Evolutionary conservation across 116 monocot species (phyloP).

Genomic region (Posidonia oceanica): DNA sequence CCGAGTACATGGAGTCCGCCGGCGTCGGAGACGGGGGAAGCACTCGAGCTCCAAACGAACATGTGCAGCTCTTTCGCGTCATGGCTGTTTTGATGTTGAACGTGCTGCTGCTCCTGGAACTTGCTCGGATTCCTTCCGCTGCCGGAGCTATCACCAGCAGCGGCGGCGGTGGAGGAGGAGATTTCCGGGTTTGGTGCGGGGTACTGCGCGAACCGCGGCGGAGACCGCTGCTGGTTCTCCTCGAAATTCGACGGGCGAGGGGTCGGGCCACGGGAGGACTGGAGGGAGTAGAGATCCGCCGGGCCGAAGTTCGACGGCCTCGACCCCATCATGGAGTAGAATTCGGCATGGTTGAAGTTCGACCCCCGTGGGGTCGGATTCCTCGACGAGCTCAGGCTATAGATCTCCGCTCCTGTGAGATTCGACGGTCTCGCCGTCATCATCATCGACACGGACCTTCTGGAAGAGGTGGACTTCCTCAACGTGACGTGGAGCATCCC

Average conservation of each 20-base stretch:
- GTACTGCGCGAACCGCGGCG: not conserved
- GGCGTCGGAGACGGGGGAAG: conserved; percentile 49
- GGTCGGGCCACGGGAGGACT: conserved; percentile 49
- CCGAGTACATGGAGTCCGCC: not conserved
- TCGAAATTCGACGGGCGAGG: conserved; percentile 62
- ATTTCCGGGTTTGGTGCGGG: conserved; percentile 43
- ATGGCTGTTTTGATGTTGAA: conserved; percentile 5
- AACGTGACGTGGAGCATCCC: conserved; percentile 77
- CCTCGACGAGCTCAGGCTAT: conserved; percentile 55
- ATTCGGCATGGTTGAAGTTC: conserved; percentile 66
- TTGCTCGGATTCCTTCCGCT: conserved; percentile 10
- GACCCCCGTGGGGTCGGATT: conserved; percentile 76
- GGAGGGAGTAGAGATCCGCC: conserved; percentile 51
- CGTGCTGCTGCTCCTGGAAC: conserved; percentile 2
- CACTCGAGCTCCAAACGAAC: conserved; percentile 39
- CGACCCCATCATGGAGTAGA: conserved; percentile 47
- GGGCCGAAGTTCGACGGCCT: conserved; percentile 55
- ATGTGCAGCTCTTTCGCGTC: conserved; percentile 28
- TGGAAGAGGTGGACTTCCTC: conserved; percentile 53
- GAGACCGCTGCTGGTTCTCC: conserved; percentile 19
- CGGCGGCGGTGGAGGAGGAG: not conserved
- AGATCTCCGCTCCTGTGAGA: conserved; percentile 81
- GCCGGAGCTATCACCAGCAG: not conserved
- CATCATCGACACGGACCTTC: conserved; percentile 43
- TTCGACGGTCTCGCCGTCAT: conserved; percentile 72